Conservation (phyloP, 768 basidiomycete genomes). For the Mycena floridula region DNA sequence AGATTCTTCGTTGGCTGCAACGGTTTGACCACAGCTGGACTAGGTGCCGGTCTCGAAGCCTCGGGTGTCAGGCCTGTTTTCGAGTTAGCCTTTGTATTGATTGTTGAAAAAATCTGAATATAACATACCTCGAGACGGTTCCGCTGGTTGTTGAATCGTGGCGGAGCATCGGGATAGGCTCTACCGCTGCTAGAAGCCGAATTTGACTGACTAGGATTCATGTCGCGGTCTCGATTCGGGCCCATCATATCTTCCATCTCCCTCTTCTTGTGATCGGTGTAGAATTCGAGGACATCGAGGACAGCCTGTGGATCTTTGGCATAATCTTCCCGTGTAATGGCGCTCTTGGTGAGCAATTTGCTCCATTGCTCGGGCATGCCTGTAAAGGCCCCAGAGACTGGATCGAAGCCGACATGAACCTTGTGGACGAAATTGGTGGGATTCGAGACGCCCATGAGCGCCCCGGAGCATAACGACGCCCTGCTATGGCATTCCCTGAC, state of each 20-base stretch:
- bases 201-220: slow-evolving; percentile 14
- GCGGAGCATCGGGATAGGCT: slow-evolving; percentile 13
- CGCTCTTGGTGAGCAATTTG: slow-evolving; percentile 92
- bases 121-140: too few relatives aligned
- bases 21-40: slow-evolving; percentile 65
- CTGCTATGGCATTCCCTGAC: slow-evolving; percentile 98
- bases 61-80: too few relatives aligned
- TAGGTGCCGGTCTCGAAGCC: slow-evolving; percentile 42
- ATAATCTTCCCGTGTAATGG: slow-evolving; percentile 97
- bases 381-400: slow-evolving; percentile 89
- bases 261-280: slow-evolving; percentile 96
- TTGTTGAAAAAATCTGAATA: too few relatives aligned
- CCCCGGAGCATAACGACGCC: too few relatives aligned
- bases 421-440: slow-evolving; percentile 99
- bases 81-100: too few relatives aligned
- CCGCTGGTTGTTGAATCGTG: too few relatives aligned
- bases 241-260: slow-evolving; percentile 64
- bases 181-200: slow-evolving; percentile 15
- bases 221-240: slow-evolving; percentile 36
- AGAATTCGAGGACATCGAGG: slow-evolving; percentile 95
- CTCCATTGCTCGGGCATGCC: slow-evolving; percentile 98
- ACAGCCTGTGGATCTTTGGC: slow-evolving; percentile 97
- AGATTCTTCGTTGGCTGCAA: slow-evolving; percentile 80
- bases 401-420: slow-evolving; percentile 97
- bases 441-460: slow-evolving; percentile 87